Evolutionary conservation across 1,139 yeast species (phyloP).

Genomic region (Sugiyamaella castrensis): DNA sequence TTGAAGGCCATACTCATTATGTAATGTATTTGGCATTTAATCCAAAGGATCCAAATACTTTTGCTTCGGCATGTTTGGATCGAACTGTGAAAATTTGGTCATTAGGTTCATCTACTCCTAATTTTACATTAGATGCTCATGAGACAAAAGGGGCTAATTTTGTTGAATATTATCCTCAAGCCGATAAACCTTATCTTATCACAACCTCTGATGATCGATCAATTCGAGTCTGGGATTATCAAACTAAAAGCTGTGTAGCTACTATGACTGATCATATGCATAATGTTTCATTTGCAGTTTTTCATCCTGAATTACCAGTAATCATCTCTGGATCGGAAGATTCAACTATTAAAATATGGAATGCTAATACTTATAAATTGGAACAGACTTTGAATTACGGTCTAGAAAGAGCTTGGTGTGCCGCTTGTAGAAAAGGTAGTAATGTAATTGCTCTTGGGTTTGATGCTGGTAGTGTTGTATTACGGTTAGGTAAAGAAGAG

Average conservation of each 20-base stretch:
- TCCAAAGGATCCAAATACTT: constrained; percentile 96
- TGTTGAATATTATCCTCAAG: constrained; percentile 94
- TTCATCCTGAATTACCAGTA: constrained; percentile 94
- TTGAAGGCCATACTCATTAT: constrained; percentile 94
- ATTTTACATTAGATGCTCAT: constrained; percentile 88
- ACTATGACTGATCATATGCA: constrained; percentile 90
- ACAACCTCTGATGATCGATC: constrained; percentile 93
- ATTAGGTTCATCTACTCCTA: constrained; percentile 82
- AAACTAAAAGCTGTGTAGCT: constrained; percentile 93
- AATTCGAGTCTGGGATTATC: constrained; percentile 94
- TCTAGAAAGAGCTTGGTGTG: constrained; percentile 96
- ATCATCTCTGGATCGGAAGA: constrained; percentile 86
- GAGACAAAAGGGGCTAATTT: constrained; percentile 91
- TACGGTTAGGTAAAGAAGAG: constrained; percentile 89
- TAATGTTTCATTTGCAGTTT: constrained; percentile 93
- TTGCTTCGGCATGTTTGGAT: constrained; percentile 95
- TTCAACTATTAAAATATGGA: constrained; percentile 92
- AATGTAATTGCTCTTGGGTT: constrained; percentile 89
- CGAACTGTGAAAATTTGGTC: constrained; percentile 98
- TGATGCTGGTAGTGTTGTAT: constrained; percentile 86
- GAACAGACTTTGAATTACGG: constrained; percentile 91
- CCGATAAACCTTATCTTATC: constrained; percentile 93
- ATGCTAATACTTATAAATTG: constrained; percentile 77
- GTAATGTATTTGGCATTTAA: constrained; percentile 93
- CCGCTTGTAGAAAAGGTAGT: constrained; percentile 70